Percentiles rank a stretch among this genome's conserved stretches.
Conservation (phyloP, 257 asterid species). For the Plantago major region DNA sequence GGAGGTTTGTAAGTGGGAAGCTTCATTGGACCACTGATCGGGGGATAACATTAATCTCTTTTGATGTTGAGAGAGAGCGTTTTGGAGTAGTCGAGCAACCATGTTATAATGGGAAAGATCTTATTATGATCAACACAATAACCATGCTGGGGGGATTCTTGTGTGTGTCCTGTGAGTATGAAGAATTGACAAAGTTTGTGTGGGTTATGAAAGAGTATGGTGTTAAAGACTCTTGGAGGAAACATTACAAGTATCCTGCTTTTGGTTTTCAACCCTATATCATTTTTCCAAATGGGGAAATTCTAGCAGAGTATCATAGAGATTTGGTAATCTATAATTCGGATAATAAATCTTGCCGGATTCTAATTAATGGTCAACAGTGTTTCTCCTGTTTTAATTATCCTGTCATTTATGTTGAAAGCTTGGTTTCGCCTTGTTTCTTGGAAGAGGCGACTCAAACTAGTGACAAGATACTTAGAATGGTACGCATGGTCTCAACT, state of each 20-base stretch:
- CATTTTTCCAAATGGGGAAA: conserved; percentile 1
- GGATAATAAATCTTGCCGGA: no score
- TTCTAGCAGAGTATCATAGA: no score
- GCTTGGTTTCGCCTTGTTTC: no score
- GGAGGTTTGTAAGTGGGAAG: background rate
- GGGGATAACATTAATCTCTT: background rate
- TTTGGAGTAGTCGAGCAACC: conserved; percentile 7
- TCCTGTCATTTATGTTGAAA: no score
- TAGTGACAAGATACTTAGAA: no score
- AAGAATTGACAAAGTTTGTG: background rate
- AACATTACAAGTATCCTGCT: background rate
- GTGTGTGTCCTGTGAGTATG: background rate
- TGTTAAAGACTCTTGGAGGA: background rate
- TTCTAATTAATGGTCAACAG: no score
- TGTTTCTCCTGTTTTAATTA: no score
- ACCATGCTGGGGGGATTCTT: background rate
- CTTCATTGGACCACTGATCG: background rate
- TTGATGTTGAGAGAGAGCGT: background rate
- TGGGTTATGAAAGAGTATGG: conserved; percentile 14
- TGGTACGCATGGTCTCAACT: no score
- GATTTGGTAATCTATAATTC: no score
- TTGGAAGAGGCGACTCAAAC: no score
- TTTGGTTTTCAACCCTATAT: background rate
- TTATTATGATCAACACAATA: background rate
- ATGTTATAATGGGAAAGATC: background rate